A percentile compares a stretch with the other conserved stretches of the same genome.
Conservation (phyloP, 208 protist genomes). For the Wallacemonas sp. region DNA sequence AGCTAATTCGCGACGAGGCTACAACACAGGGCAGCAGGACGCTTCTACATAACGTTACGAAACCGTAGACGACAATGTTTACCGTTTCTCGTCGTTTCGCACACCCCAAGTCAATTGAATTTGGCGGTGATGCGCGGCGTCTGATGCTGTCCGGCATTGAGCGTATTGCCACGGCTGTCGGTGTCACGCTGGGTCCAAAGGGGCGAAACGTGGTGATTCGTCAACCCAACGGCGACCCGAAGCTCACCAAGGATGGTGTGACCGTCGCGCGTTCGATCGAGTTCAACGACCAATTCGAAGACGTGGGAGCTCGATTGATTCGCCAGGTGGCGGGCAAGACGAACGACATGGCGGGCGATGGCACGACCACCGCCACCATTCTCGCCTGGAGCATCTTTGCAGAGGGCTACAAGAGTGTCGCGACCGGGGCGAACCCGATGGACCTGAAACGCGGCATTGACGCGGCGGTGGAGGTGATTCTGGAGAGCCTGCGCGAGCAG, state of each 20-base stretch:
- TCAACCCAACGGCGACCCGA: slow-evolving; percentile 96
- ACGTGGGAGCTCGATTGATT: slow-evolving; percentile 98
- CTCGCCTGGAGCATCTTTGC: slow-evolving; percentile 98
- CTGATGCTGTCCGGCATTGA: slow-evolving; percentile 97
- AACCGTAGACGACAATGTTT: slow-evolving; percentile 32
- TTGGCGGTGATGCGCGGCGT: slow-evolving; percentile 93
- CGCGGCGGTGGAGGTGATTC: slow-evolving; percentile 89
- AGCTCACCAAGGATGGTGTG: slow-evolving; percentile 99
- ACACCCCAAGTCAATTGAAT: slow-evolving; percentile 95
- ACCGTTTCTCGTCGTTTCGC: slow-evolving; percentile 32
- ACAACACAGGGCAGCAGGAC: too few relatives aligned
- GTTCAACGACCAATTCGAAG: slow-evolving; percentile 97
- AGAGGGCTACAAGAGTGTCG: slow-evolving; percentile 98
- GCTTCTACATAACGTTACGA: too few relatives aligned
- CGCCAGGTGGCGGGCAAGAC: slow-evolving; percentile 96
- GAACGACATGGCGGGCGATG: slow-evolving; percentile 98
- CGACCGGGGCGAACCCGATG: slow-evolving; percentile 99
- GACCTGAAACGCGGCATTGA: slow-evolving; percentile 99
- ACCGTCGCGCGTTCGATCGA: slow-evolving; percentile 99
- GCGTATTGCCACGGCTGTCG: slow-evolving; percentile 96
- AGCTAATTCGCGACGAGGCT: too few relatives aligned
- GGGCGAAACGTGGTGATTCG: slow-evolving; percentile 99
- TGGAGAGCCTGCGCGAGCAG: slow-evolving; percentile 90
- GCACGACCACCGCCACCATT: slow-evolving; percentile 99
- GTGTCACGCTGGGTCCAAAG: slow-evolving; percentile 98